Percentiles rank a stretch among this genome's conserved stretches.
Evolutionary conservation across 371 early-diverging fungal species (phyloP).

Genomic region (Chytridium lagenaria): DNA sequence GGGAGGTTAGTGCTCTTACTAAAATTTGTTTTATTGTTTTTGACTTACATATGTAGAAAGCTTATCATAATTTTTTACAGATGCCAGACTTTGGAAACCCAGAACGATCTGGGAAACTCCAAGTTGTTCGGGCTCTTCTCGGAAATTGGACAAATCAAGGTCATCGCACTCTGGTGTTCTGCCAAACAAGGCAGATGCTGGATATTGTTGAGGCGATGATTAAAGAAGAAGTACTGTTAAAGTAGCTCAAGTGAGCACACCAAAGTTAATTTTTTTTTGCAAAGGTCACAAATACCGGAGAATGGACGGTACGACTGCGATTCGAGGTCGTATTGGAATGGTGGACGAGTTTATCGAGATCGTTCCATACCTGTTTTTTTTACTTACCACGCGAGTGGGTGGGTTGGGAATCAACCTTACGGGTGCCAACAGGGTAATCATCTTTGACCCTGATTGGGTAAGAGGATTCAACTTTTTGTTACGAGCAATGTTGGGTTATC

Average conservation of each 20-base stretch:
- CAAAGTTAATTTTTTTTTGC: conserved; percentile 1
- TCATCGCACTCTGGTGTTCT: conserved; percentile 93
- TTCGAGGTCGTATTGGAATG: conserved; percentile 76
- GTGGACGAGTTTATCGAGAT: conserved; percentile 89
- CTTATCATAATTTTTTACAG: too few relatives aligned
- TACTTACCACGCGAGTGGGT: conserved; percentile 97
- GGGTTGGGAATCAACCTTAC: conserved; percentile 97
- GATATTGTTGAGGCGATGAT: conserved; percentile 82
- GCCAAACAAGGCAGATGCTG: conserved; percentile 96
- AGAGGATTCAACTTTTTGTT: conserved; percentile 63
- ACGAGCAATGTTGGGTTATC: too few relatives aligned
- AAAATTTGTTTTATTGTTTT: neutral
- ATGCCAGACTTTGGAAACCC: conserved; percentile 69
- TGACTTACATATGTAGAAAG: conserved; percentile 5
- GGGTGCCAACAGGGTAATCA: conserved; percentile 94
- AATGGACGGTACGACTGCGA: conserved; percentile 96
- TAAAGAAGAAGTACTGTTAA: neutral
- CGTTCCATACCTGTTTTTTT: conserved; percentile 78
- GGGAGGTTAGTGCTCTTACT: conserved; percentile 19
- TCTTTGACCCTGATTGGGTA: conserved; percentile 98
- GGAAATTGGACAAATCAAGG: conserved; percentile 84
- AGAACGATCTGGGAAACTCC: conserved; percentile 83
- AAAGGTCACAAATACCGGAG: conserved; percentile 72
- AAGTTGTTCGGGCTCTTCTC: conserved; percentile 83
- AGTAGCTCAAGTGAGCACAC: too few relatives aligned